Evolutionary conservation across 208 protist species (phyloP).

Genomic region (Leishmania tropica): DNA sequence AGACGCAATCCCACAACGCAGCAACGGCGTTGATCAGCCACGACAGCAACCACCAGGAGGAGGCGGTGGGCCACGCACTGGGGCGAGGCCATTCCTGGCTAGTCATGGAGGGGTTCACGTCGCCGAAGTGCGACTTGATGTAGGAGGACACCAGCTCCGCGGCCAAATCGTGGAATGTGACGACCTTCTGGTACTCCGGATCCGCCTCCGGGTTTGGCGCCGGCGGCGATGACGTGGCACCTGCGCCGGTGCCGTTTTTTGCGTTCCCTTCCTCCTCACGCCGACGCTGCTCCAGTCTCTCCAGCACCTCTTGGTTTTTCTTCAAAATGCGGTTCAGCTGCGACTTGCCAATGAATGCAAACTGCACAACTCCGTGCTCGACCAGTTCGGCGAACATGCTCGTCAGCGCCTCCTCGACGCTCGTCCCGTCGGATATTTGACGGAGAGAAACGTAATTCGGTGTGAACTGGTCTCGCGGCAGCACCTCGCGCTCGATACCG

Average conservation of each 20-base stretch:
- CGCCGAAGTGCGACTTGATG: conserved; percentile 14
- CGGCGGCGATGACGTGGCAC: background rate
- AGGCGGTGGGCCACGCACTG: background rate
- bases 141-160: conserved; percentile 19
- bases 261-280: background rate
- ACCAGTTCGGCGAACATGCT: conserved; percentile 22
- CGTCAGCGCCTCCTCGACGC: conserved; percentile 23
- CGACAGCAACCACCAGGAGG: conserved; percentile 7
- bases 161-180: conserved; percentile 23
- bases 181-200: conserved; percentile 24
- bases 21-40: conserved; percentile 5
- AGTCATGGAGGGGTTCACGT: background rate
- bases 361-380: conserved; percentile 21
- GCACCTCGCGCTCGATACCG: conserved; percentile 25
- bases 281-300: conserved; percentile 4
- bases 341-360: conserved; percentile 14
- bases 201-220: conserved; percentile 10
- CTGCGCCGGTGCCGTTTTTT: background rate
- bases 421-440: conserved; percentile 7
- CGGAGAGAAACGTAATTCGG: conserved; percentile 19
- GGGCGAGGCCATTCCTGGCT: background rate
- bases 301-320: conserved; percentile 6
- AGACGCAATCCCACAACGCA: conserved; percentile 7
- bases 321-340: conserved; percentile 16
- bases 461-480: conserved; percentile 21